Evolutionary conservation across 148 eudicot genomes (phyloP).

Genomic region (Rhododendron vialii): DNA sequence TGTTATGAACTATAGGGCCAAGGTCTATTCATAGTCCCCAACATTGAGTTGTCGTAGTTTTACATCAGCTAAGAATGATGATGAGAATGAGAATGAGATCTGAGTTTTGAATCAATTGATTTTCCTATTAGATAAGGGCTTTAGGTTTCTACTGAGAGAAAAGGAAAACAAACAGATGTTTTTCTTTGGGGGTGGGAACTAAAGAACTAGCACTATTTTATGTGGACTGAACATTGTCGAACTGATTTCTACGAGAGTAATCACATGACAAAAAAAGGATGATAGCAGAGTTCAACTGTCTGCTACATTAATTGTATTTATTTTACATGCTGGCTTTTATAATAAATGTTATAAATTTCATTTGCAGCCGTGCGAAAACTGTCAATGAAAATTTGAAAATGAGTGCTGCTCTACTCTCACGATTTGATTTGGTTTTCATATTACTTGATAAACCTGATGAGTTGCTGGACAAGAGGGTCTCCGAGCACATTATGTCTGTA

Average conservation of each 20-base stretch:
- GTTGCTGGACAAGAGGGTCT: constrained; percentile 76
- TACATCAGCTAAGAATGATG: neutral
- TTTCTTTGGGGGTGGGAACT: neutral
- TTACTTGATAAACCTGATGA: constrained; percentile 95
- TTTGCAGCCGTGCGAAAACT: constrained; percentile 94
- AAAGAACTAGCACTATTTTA: neutral
- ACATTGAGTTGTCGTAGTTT: neutral
- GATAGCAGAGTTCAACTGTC: neutral
- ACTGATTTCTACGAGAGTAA: neutral
- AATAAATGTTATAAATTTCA: neutral
- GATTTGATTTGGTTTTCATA: constrained; percentile 96
- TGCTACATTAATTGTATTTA: neutral
- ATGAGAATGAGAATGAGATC: neutral
- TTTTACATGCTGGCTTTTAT: neutral
- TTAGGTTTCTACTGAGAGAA: neutral
- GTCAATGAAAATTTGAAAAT: constrained; percentile 97
- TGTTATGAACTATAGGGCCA: neutral
- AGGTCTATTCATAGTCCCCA: neutral
- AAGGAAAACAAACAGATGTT: neutral
- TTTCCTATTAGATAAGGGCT: neutral
- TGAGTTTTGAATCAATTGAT: neutral
- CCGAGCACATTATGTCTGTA: constrained; percentile 98
- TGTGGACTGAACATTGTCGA: neutral
- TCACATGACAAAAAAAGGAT: neutral
- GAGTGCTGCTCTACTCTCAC: constrained; percentile 87